phyloP scores from a whole-genome alignment of 805 yeast species.

The Pichia ethanolica region DNA sequence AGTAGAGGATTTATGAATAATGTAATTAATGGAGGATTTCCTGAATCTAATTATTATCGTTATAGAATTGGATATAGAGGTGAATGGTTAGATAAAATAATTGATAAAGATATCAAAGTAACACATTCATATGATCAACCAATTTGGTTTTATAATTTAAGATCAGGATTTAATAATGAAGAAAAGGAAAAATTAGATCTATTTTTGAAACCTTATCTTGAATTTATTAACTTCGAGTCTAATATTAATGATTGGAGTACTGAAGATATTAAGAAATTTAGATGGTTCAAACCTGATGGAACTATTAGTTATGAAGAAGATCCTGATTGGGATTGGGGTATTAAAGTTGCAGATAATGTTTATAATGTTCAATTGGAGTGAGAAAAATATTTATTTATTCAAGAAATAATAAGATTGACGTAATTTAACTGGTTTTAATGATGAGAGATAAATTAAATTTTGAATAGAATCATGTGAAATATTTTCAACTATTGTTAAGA shows the following conservation, averaged over 20 bases:
- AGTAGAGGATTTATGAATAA: constrained; percentile 31
- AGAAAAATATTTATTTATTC: neutral
- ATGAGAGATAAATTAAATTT: neutral
- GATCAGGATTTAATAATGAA: constrained; percentile 21
- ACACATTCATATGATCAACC: constrained; percentile 32
- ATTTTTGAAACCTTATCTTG: constrained; percentile 27
- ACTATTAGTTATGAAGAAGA: constrained; percentile 23
- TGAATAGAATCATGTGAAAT: neutral
- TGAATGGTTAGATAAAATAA: constrained; percentile 12
- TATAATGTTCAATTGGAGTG: constrained; percentile 13
- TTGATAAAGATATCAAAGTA: constrained; percentile 23
- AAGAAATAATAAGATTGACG: constrained; percentile 2
- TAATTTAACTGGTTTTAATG: constrained; percentile 1
- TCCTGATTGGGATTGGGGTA: constrained; percentile 32
- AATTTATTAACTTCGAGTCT: constrained; percentile 24
- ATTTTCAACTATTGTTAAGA: neutral
- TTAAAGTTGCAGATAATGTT: constrained; percentile 27
- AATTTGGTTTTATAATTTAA: constrained; percentile 29
- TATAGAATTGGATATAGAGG: constrained; percentile 28
- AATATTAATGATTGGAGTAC: constrained; percentile 27
- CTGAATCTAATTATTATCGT: constrained; percentile 23
- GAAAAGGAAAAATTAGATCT: constrained; percentile 20
- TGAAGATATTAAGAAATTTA: constrained; percentile 17
- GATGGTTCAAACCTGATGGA: constrained; percentile 28
- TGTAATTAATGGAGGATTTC: constrained; percentile 23